Percentiles rank a stretch among this genome's conserved stretches.
phyloP scores from a whole-genome alignment of 306 rosid species.

The Corylus heterophylla region DNA sequence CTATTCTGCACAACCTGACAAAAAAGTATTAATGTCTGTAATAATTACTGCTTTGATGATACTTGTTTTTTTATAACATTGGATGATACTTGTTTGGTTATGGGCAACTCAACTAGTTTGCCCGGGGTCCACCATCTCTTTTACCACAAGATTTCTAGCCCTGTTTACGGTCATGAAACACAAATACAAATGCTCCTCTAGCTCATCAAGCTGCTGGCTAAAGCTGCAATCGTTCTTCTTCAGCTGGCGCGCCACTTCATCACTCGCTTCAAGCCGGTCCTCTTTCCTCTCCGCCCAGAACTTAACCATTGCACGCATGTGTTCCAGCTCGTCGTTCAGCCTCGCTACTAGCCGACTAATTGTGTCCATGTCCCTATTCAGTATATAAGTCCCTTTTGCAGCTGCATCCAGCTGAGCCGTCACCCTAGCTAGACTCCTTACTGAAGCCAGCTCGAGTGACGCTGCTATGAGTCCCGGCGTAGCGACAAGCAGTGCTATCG shows the following conservation, averaged over 20 bases:
- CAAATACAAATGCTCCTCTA: conserved; percentile 80
- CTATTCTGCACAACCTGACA: no score
- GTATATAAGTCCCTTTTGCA: conserved; percentile 65
- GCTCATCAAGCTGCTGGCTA: conserved; percentile 66
- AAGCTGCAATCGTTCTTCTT: conserved; percentile 50
- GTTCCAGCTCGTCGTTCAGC: conserved; percentile 63
- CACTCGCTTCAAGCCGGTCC: conserved; percentile 36
- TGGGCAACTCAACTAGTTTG: background rate
- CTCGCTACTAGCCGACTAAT: conserved; percentile 60
- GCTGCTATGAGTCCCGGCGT: conserved; percentile 40
- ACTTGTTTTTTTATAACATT: no score
- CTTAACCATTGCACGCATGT: conserved; percentile 34
- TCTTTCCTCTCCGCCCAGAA: conserved; percentile 61
- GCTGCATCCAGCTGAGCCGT: conserved; percentile 60
- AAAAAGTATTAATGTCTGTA: background rate
- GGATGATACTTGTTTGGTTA: background rate
- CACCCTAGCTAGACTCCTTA: conserved; percentile 28
- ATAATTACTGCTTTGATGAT: background rate
- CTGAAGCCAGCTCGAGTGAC: conserved; percentile 29
- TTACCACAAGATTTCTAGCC: conserved; percentile 65
- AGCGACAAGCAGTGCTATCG: conserved; percentile 50
- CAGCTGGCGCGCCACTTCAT: conserved; percentile 53
- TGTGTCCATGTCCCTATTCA: conserved; percentile 68
- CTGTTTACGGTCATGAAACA: conserved; percentile 87
- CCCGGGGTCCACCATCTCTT: conserved; percentile 36